These are phyloP conservation scores for Alternaria sp. DNA, from an alignment of 2,329 filamentous ascomycete genomes.

Conservation along the genomic window DNA sequence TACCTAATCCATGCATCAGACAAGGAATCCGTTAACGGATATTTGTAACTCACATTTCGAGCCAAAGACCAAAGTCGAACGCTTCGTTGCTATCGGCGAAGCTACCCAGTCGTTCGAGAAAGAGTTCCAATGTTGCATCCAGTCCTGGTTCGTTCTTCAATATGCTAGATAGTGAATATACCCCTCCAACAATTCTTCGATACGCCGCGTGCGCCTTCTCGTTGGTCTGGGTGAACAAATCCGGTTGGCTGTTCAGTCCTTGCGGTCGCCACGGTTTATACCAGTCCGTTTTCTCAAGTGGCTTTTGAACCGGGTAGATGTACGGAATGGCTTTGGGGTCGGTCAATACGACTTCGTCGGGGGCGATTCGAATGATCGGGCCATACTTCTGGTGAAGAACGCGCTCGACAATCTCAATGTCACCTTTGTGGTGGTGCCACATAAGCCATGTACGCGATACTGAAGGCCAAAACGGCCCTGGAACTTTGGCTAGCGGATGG, in stretches of 20 bases:
- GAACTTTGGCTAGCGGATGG: slow-evolving; percentile 34
- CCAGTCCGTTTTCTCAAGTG: slow-evolving; percentile 36
- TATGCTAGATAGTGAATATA: slow-evolving; percentile 29
- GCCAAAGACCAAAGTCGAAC: slow-evolving; percentile 32
- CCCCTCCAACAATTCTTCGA: slow-evolving; percentile 21
- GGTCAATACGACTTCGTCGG: slow-evolving; percentile 48
- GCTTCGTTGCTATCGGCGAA: slow-evolving; percentile 21
- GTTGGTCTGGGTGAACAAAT: slow-evolving; percentile 29
- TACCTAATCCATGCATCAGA: slow-evolving; percentile 30
- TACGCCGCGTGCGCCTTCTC: slow-evolving; percentile 28
- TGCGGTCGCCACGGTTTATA: slow-evolving; percentile 34
- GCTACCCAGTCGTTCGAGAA: slow-evolving; percentile 25
- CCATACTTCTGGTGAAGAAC: slow-evolving; percentile 43
- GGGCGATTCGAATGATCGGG: slow-evolving; percentile 58
- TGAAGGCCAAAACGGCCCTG: slow-evolving; percentile 36
- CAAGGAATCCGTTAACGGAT: not conserved
- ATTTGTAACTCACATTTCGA: slow-evolving; percentile 28
- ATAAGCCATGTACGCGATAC: slow-evolving; percentile 40
- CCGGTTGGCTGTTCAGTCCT: slow-evolving; percentile 22
- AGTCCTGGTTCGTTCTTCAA: slow-evolving; percentile 27
- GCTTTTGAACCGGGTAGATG: slow-evolving; percentile 32
- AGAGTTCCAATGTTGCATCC: slow-evolving; percentile 20
- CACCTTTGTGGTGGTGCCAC: slow-evolving; percentile 31
- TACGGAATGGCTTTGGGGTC: slow-evolving; percentile 27
- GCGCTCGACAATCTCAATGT: slow-evolving; percentile 28